Conservation (phyloP, 306 rosid genomes). For the Cotoneaster glaucophyllus region DNA sequence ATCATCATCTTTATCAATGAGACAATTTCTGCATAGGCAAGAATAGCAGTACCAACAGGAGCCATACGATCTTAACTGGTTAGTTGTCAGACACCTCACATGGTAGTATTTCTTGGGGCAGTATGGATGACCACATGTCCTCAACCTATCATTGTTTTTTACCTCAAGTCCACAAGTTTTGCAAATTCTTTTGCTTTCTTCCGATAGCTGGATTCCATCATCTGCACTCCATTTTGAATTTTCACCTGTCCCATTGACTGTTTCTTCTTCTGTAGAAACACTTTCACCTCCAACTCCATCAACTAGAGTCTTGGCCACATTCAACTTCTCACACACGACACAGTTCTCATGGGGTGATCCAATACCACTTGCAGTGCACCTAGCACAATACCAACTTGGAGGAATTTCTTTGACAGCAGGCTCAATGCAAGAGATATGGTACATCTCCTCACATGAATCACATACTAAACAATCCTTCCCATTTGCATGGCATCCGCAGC, state of each 20-base stretch:
- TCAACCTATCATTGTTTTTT: conserved; percentile 31
- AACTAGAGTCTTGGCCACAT: conserved; percentile 24
- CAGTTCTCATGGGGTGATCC: conserved; percentile 67
- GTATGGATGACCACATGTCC: conserved; percentile 47
- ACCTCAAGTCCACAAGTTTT: conserved; percentile 54
- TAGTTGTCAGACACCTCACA: conserved; percentile 62
- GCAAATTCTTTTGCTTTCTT: conserved; percentile 28
- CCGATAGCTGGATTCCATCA: conserved; percentile 34
- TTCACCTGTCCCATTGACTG: conserved; percentile 35
- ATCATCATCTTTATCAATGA: conserved; percentile 56
- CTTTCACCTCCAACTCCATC: conserved; percentile 33
- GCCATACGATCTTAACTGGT: conserved; percentile 49
- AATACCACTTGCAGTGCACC: conserved; percentile 52
- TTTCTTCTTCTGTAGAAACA: conserved; percentile 39
- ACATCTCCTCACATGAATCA: conserved; percentile 94
- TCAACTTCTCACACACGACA: conserved; percentile 70
- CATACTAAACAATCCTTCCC: conserved; percentile 78
- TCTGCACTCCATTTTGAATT: conserved; percentile 39
- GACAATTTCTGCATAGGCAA: conserved; percentile 77
- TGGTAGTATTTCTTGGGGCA: conserved; percentile 65
- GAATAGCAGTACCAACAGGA: conserved; percentile 84
- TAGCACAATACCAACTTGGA: conserved; percentile 79
- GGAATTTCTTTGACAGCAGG: conserved; percentile 83
- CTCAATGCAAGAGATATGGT: conserved; percentile 77
- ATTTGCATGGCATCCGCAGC: conserved; percentile 64